phyloP scores from a whole-genome alignment of 2,329 filamentous ascomycete genomes.

The Cryoendolithus antarcticus region DNA sequence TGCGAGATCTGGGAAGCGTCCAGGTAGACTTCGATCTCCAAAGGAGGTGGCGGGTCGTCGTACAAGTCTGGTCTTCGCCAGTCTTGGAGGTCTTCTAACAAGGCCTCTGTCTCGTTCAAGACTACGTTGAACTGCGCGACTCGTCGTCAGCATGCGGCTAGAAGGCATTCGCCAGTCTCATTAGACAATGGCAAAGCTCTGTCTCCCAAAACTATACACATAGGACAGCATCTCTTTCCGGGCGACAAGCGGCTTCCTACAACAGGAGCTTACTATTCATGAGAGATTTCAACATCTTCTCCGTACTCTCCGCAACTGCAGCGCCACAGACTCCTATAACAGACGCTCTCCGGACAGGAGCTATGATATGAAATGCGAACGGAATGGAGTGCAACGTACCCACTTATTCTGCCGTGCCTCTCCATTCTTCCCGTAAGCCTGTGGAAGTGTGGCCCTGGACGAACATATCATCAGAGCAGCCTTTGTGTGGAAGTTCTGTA shows the following conservation, averaged over 20 bases:
- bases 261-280: background rate
- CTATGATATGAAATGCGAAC: background rate
- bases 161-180: background rate
- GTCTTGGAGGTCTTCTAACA: constrained; percentile 63
- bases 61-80: constrained; percentile 75
- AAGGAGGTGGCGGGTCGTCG: constrained; percentile 63
- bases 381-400: constrained; percentile 42
- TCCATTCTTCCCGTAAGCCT: constrained; percentile 43
- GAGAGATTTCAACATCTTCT: no score
- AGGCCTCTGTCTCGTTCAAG: constrained; percentile 81
- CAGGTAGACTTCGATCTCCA: constrained; percentile 84
- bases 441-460: constrained; percentile 59
- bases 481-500: constrained; percentile 82
- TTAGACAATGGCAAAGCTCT: background rate
- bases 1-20: constrained; percentile 52
- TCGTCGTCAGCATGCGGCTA: constrained; percentile 2
- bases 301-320: no score
- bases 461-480: constrained; percentile 73
- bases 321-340: no score
- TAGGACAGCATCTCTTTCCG: background rate
- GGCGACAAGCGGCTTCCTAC: background rate
- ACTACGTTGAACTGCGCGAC: constrained; percentile 75
- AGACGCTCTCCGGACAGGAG: background rate
- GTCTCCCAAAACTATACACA: background rate
- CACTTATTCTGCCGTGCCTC: constrained; percentile 70